Percentiles rank a stretch among this genome's conserved stretches.
Conservation (phyloP, 1,284 basidiomycete genomes). For the Dichomitus squalens region DNA sequence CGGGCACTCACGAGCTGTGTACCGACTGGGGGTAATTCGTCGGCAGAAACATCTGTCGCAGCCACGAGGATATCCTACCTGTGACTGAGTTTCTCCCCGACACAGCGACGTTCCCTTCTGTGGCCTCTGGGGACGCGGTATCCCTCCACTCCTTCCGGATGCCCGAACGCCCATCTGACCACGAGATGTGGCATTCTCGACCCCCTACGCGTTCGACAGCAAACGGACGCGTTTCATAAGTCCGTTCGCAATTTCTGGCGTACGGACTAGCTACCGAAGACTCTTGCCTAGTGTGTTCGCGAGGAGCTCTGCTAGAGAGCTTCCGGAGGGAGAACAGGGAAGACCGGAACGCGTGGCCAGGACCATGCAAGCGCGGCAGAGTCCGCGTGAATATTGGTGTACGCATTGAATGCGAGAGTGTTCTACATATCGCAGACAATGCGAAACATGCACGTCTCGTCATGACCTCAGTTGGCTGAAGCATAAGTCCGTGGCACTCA, state of each 20-base stretch:
- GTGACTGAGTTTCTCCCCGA: constrained; percentile 19
- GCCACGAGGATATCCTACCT: constrained; percentile 30
- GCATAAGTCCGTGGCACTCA: too few relatives aligned
- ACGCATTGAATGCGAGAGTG: background rate
- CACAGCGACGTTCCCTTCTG: constrained; percentile 13
- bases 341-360: constrained; percentile 3
- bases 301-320: constrained; percentile 2
- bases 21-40: constrained; percentile 37
- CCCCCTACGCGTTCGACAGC: constrained; percentile 34
- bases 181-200: constrained; percentile 33
- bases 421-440: too few relatives aligned
- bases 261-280: background rate
- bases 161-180: constrained; percentile 20
- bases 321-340: background rate
- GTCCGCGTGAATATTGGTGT: constrained; percentile 7
- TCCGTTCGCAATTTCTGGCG: background rate
- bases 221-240: constrained; percentile 23
- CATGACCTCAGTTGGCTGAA: too few relatives aligned
- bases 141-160: constrained; percentile 34
- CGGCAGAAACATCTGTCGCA: constrained; percentile 36
- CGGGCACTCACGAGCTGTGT: constrained; percentile 33
- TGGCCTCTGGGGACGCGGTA: constrained; percentile 5
- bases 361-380: constrained; percentile 10
- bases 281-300: background rate
- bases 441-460: too few relatives aligned